These are phyloP conservation scores for Euphorbia lathyris DNA, from an alignment of 345 rosid genomes.

Conservation along the genomic window DNA sequence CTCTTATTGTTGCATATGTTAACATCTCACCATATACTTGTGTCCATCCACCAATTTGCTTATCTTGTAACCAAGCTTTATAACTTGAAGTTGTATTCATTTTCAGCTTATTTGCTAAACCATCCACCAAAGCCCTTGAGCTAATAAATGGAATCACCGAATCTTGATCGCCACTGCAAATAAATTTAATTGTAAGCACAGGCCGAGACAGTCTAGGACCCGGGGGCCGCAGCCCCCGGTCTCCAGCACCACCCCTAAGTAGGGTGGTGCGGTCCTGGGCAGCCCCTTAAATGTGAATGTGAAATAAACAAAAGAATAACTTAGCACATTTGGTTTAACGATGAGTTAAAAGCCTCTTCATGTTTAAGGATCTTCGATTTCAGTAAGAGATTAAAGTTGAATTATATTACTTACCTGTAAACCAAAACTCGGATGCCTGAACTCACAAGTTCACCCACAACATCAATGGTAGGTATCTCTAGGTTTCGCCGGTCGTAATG, in stretches of 20 bases:
- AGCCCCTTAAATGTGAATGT: too few species aligned
- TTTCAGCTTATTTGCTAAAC: slow-evolving; percentile 3
- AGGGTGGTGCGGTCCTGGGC: too few species aligned
- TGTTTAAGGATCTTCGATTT: too few species aligned
- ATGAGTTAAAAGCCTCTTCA: too few species aligned
- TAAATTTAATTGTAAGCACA: too few species aligned
- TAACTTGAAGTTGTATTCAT: slow-evolving; percentile 15
- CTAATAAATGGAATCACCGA: slow-evolving; percentile 18
- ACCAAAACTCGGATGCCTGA: slow-evolving; percentile 22
- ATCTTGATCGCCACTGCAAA: slow-evolving; percentile 29
- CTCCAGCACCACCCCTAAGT: too few species aligned
- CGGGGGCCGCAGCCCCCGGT: too few species aligned
- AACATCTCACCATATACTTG: slow-evolving; percentile 13
- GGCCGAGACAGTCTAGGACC: too few species aligned
- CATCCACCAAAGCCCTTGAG: slow-evolving; percentile 12
- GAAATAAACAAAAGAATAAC: too few species aligned
- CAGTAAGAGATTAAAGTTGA: background rate
- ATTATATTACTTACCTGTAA: slow-evolving; percentile 10
- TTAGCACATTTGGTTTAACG: too few species aligned
- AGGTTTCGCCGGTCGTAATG: slow-evolving; percentile 6
- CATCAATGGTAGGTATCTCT: slow-evolving; percentile 19
- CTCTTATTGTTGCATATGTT: slow-evolving; percentile 22
- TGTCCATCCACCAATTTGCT: slow-evolving; percentile 28
- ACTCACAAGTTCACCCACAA: slow-evolving; percentile 20
- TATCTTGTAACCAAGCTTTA: slow-evolving; percentile 17